Evolutionary conservation across 169 alveolate species (phyloP), one percentile per base, ranked within the genome.

Genomic region (Sarcocystis neurona): DNA sequence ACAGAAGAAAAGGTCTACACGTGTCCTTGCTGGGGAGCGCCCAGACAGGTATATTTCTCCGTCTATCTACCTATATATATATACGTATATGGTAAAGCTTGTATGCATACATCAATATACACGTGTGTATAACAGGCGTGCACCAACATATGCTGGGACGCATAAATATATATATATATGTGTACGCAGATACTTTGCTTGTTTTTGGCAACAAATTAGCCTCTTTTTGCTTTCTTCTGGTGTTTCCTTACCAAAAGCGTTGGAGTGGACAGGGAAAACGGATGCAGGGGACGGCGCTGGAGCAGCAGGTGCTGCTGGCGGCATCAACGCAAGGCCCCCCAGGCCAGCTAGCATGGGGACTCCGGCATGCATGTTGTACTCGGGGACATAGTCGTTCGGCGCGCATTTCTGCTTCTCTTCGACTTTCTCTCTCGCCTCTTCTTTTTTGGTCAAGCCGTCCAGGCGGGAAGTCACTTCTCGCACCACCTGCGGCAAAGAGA

Each of bases 381-480:
- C 92, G 41, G 92, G 94, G 34, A 93, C 93, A 89, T 87, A 94
- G 84, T 94, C 96, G 79, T 94, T 94, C 30, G 96, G 95, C 3
- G 95, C 97, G 88, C 95, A 91, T 91, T 95, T 94, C 86, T 95
- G 94, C 95, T 94, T 92, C 91, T 94, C 95, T 90, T 95, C 96
- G 88, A 94, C 97, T 82, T 94, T 93, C 89, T 95, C 93, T 92
- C 93, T 91, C 66, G 92, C 92, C 91, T 91, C 96, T 80, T 92
- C 89, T 90, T 94, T 95, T 92, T 95, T 95, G 92, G 94, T 96
- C 90, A 95, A 92, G 32, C 87, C 87, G 18, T 94, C 96, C 43
- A 95, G 92, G 84, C 96, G 94, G 60, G 91, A 74, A 53, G 96
- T 91, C 53, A 94, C 90, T 77, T 95, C 97, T 41, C 97, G 92